Conservation (phyloP, 1,284 basidiomycete species). For the Naganishia cerealis region DNA sequence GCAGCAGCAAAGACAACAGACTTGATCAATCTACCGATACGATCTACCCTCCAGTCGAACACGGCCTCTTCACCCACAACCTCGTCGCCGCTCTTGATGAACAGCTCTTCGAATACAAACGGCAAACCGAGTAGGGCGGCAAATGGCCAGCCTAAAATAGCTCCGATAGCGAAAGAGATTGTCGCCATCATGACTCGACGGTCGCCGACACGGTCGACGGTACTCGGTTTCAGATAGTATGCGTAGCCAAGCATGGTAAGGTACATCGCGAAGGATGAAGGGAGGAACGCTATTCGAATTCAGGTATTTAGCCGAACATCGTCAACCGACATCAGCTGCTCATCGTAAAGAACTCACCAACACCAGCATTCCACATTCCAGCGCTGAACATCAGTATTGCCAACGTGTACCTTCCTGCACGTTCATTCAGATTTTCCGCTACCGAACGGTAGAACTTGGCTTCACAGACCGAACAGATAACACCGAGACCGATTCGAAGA, state of each 20-base stretch:
- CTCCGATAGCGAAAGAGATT: slow-evolving; percentile 74
- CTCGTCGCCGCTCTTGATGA: slow-evolving; percentile 69
- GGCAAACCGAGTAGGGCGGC: slow-evolving; percentile 80
- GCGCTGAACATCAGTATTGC: slow-evolving; percentile 80
- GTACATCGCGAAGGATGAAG: slow-evolving; percentile 94
- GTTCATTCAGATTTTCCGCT: slow-evolving; percentile 76
- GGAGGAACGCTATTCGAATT: slow-evolving; percentile 71
- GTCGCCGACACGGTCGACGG: slow-evolving; percentile 60
- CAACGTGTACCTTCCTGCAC: slow-evolving; percentile 86
- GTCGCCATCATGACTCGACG: slow-evolving; percentile 62
- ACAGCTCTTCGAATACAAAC: slow-evolving; percentile 86
- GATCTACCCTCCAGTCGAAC: slow-evolving; percentile 62
- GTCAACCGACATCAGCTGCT: neutral
- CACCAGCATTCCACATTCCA: slow-evolving; percentile 88
- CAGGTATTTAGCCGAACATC: neutral
- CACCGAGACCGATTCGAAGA: slow-evolving; percentile 74
- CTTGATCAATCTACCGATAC: slow-evolving; percentile 65
- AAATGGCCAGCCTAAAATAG: slow-evolving; percentile 95
- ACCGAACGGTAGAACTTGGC: slow-evolving; percentile 81
- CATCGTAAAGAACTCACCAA: slow-evolving; percentile 59
- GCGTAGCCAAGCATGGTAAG: slow-evolving; percentile 78
- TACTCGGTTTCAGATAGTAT: slow-evolving; percentile 71
- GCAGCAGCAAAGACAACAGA: slow-evolving; percentile 61
- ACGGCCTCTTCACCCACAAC: slow-evolving; percentile 59
- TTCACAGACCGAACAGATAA: slow-evolving; percentile 75